Percentiles rank a stretch among this genome's conserved stretches.
phyloP scores from a whole-genome alignment of 2,329 filamentous ascomycete species.

The Plectosphaerella sp. region DNA sequence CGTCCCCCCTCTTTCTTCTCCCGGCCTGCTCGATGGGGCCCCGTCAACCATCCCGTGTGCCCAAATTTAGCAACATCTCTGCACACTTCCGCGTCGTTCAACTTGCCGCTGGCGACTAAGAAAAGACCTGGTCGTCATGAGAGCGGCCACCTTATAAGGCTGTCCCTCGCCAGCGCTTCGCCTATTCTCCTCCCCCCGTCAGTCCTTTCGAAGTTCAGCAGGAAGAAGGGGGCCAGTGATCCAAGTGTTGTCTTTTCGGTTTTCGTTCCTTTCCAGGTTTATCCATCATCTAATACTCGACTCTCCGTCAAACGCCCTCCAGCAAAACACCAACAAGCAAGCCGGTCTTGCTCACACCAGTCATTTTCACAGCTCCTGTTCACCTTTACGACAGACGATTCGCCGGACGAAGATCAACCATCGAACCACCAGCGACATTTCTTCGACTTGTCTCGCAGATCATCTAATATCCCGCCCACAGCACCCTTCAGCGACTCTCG shows the following conservation, averaged over 20 bases:
- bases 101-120: slow-evolving; percentile 7
- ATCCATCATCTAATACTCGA: neutral
- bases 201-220: slow-evolving; percentile 36
- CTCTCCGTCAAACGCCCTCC: slow-evolving; percentile 4
- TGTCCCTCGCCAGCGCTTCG: slow-evolving; percentile 39
- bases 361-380: slow-evolving; percentile 36
- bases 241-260: slow-evolving; percentile 46
- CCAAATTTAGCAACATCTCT: slow-evolving; percentile 14
- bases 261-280: slow-evolving; percentile 23
- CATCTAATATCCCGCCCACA: slow-evolving; percentile 4
- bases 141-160: slow-evolving; percentile 55
- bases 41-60: slow-evolving; percentile 5
- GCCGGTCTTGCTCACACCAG: slow-evolving; percentile 56
- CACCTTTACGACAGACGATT: neutral
- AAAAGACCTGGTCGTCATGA: slow-evolving; percentile 28
- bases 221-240: slow-evolving; percentile 34
- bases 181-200: slow-evolving; percentile 34
- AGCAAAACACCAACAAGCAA: slow-evolving; percentile 30
- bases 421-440: neutral
- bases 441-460: neutral
- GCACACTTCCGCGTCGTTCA: slow-evolving; percentile 7
- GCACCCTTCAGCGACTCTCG: slow-evolving; percentile 1
- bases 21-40: neutral
- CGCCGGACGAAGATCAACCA: neutral
- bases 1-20: neutral